Evolutionary conservation across 2,329 filamentous ascomycete genomes (phyloP), one percentile per base, ranked within the genome.

Genomic region (Botrytis aclada): DNA sequence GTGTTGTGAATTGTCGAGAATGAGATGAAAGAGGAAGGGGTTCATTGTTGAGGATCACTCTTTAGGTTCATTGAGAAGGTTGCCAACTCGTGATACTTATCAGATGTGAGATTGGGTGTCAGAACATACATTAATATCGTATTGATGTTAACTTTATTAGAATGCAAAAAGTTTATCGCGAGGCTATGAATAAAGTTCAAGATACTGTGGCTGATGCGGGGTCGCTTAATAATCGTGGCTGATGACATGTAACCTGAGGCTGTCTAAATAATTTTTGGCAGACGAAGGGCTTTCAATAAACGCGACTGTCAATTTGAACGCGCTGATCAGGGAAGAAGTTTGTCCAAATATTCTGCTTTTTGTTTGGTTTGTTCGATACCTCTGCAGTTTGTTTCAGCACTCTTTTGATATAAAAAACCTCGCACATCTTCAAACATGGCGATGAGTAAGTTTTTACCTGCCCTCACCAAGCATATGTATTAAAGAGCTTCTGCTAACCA

Each of bases 361-460:
- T 58, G 25, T 29, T 58, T 73, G 64, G 25, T 71, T 65, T 51
- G 20, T 47, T 56, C 41, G 22, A 67, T 60, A 72, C 45, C 56
- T 72, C 67, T 29, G 20, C 64, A 45, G 69, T 47, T 69, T 64
- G 32, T 69, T 58, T 45, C 43, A 41, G 51, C 18, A 47, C 34
- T 47, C 63, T 25, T 41, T 45, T 47, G 66, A 75, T 76, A 74
- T 74, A 65, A 60, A 47, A 74, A 75, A 72, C 74, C 74, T 74
- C 71, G 66, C 16, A 54, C 64, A 62, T 72, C 73, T 72, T 69
- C 47, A 82, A 88, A 84, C 71, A 89, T 89, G 87, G 87, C 87
- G 76, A 86, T 89, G 86, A 88, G 88, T 89, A 85, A 76, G 87
- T 83, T 72, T 64, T 69, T 64, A n/a, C 45, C 65, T 72, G 73